A percentile compares a stretch with the other conserved stretches of the same genome.
Evolutionary conservation across 352 stramenopile species (phyloP).

Genomic region (Blastocystis sp.): DNA sequence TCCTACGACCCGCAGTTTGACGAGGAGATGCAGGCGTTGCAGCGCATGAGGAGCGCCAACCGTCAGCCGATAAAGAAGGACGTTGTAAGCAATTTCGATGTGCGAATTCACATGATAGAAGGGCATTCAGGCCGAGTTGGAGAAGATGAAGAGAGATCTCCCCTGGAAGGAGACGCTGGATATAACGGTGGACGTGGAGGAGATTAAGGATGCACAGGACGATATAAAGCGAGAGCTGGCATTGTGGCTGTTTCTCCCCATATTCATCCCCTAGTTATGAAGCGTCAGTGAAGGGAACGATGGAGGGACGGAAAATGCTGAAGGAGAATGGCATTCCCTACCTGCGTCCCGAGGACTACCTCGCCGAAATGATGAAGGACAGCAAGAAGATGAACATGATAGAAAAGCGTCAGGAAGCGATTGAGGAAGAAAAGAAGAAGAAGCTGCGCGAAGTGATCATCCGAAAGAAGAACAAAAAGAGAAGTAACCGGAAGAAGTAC

Average conservation of each 20-base stretch:
- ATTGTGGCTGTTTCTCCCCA: conserved; percentile 15
- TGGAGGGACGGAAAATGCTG: conserved; percentile 49
- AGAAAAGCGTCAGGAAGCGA: conserved; percentile 31
- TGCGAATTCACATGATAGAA: conserved; percentile 2
- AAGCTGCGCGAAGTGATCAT: conserved; percentile 63
- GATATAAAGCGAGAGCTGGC: conserved; percentile 68
- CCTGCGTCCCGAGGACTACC: conserved; percentile 59
- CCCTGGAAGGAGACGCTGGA: conserved; percentile 64
- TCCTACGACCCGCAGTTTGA: conserved; percentile 41
- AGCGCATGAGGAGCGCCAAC: neutral
- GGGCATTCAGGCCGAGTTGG: conserved; percentile 2
- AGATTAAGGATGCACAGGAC: conserved; percentile 62
- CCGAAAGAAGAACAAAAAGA: conserved; percentile 67
- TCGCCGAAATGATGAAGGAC: conserved; percentile 68
- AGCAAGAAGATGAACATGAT: conserved; percentile 68
- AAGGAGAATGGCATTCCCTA: conserved; percentile 68
- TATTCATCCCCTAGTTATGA: conserved; percentile 49
- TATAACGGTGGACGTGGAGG: conserved; percentile 44
- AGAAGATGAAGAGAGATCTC: conserved; percentile 32
- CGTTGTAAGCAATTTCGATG: neutral
- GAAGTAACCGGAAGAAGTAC: conserved; percentile 67
- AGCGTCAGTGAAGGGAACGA: conserved; percentile 54
- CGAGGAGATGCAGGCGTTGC: conserved; percentile 41
- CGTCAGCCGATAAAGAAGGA: conserved; percentile 40
- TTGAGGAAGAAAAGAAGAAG: conserved; percentile 68